Base-by-base conservation (phyloP, 345 rosid species). In the Arabis alpina region DNA sequence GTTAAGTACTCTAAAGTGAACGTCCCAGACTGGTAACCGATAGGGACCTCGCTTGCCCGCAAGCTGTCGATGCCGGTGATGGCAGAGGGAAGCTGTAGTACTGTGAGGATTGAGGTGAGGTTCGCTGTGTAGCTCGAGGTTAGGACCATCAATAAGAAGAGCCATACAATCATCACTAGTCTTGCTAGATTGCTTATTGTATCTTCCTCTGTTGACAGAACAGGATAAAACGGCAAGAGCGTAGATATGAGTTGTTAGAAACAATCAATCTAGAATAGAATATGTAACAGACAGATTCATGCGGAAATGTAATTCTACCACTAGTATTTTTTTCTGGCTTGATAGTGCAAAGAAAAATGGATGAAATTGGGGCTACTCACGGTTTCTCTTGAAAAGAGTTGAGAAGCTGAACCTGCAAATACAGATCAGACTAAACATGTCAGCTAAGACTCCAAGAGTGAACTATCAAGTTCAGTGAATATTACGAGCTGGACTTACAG, bases 321-420 rank as follows among this genome's bases (percentile, higher is more conserved):
- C 6, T 64, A 13, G 36, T 51, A 1, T 13, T 51, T 40, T 32
- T 30, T 30, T 63, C 56, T 48, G 4, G 34, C 23, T 63, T 64
- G 12, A 34, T 49, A 44, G 13, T 63, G 39, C 57, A 37, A 28
- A 19, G 49, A 47, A 57, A 58, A 30, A 59, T 50, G 61, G 32
- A 64, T 58, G 61, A 66, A 41, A 59, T 23, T 37, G 14, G 57
- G 42, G 39, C 34, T 52, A 75, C 92, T 87, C 83, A 93, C 98
- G 84, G 63, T 91, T 85, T 77, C 79, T 81, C 80, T 84, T 87
- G 77, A 91, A 93, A 70, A 91, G 74, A 6, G 98, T 91, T 13
- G 98, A 88, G 85, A 93, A 86, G 83, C 98, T 91, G 80, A 93
- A 93, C 88, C 98, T 93, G 92, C 77, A 61, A 80, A 5, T 3